These are phyloP conservation scores for Candida suzukii DNA, from an alignment of 805 yeast genomes.

Conservation along the genomic window DNA sequence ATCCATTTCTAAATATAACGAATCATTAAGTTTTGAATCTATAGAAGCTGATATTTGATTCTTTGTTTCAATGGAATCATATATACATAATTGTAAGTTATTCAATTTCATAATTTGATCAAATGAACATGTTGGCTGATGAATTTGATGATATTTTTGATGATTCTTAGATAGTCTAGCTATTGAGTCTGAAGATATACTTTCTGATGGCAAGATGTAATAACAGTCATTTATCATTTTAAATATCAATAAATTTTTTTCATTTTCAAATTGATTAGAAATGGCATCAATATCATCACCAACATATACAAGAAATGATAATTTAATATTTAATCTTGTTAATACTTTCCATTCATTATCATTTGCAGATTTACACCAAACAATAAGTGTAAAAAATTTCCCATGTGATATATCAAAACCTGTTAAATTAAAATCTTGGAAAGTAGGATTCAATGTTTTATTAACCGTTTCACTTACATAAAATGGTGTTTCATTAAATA, in stretches of 20 bases:
- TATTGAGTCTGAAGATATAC: slow-evolving; percentile 9
- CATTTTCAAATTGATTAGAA: slow-evolving; percentile 9
- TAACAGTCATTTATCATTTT: slow-evolving; percentile 25
- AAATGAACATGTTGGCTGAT: slow-evolving; percentile 23
- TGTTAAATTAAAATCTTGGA: slow-evolving; percentile 20
- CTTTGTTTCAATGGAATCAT: slow-evolving; percentile 19
- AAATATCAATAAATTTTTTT: slow-evolving; percentile 19
- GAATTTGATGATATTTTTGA: slow-evolving; percentile 1
- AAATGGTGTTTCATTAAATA: slow-evolving; percentile 20
- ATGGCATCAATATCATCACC: slow-evolving; percentile 22
- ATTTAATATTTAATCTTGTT: slow-evolving; percentile 16
- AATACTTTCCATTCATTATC: slow-evolving; percentile 18
- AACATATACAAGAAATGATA: slow-evolving; percentile 24
- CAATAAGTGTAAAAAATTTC: slow-evolving; percentile 8
- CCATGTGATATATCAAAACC: slow-evolving; percentile 3
- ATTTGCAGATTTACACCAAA: slow-evolving; percentile 10
- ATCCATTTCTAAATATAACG: neutral
- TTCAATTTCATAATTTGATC: slow-evolving; percentile 36
- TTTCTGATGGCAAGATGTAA: slow-evolving; percentile 13
- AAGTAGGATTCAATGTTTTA: slow-evolving; percentile 21
- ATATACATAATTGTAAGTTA: slow-evolving; percentile 28
- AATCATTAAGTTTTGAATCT: slow-evolving; percentile 7
- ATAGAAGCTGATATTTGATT: slow-evolving; percentile 2
- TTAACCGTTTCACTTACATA: slow-evolving; percentile 28
- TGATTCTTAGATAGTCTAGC: slow-evolving; percentile 5